phyloP scores from a whole-genome alignment of 2,329 filamentous ascomycete species.

The Colletotrichum karsti region DNA sequence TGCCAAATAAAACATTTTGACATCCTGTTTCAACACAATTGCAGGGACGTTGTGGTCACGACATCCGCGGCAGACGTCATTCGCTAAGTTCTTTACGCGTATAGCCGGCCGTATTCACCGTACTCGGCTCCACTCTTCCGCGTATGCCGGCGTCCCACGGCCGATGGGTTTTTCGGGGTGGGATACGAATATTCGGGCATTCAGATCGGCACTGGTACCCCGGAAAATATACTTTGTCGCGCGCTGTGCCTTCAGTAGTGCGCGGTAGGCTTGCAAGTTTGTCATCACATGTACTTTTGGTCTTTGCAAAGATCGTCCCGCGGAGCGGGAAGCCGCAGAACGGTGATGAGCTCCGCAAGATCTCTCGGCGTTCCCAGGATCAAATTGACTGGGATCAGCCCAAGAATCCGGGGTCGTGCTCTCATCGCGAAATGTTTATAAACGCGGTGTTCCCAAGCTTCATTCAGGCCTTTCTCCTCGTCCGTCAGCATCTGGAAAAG shows the following conservation, averaged over 20 bases:
- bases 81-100: not conserved
- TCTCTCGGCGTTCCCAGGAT: not conserved
- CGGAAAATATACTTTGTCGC: not conserved
- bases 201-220: not conserved
- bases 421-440: not conserved
- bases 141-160: not conserved
- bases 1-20: too few species aligned
- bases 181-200: not conserved
- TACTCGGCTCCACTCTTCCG: not conserved
- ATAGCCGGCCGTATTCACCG: not conserved
- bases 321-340: not conserved
- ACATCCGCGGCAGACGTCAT: not conserved
- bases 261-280: not conserved
- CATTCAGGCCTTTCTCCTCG: not conserved
- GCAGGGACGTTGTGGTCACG: too few species aligned
- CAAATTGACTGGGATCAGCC: not conserved
- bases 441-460: not conserved
- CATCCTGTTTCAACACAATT: too few species aligned
- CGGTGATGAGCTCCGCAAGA: not conserved
- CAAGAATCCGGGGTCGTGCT: not conserved
- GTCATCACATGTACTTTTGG: not conserved
- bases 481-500: not conserved
- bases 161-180: not conserved
- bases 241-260: accelerated
- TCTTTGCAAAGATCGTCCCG: not conserved